Base-by-base conservation (phyloP, 305 asterid genomes). In the Rubia balearica region DNA sequence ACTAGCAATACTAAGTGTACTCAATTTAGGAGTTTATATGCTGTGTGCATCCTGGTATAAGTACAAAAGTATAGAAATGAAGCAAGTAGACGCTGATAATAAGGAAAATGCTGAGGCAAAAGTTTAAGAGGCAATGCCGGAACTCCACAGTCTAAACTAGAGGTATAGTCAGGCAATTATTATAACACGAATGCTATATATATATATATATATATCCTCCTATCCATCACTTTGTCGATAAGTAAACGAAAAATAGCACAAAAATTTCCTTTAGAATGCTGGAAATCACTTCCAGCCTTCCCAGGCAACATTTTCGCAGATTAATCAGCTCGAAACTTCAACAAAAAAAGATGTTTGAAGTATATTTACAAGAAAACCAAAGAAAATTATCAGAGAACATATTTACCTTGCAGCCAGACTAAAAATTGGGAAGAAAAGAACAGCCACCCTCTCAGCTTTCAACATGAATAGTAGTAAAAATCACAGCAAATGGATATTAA, bases 1-100 rank as follows among this genome's bases (percentile, higher is more conserved):
- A 49, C 74, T 89, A n/a, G 83, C 89, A 4, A 74, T 78, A 6
- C 43, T 87, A 10, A 84, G 91, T 57, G 64, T 75, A 10, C 24
- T 83, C 22, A 89, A 89, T 68, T 83, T 87, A 19, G 89, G 88
- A 9, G 75, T 79, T 9, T 87, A 87, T 64, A 63, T 87, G 73
- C 41, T 82, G 51, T 87, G 93, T 72, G 83, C 93, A 2, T 82
- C 89, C 12, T 89, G 96, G 93, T 89, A 87, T 17, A 87, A 81
- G 81, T 80, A 78, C 74, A 87, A 89, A 79, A 82, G 76, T 70
- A 73, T 85, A 51, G 82, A 78, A 21, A 75, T 77, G 74, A 74
- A 76, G 76, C 74, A 71, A 66, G 75, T 56, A 30, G 81, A 74
- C 10, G 56, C 33, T 30, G 72, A 68, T 14, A 30, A 43, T 21